A percentile compares a stretch with the other conserved stretches of the same genome.
Conservation (phyloP, 345 rosid species). For the Corymbia maculata region DNA sequence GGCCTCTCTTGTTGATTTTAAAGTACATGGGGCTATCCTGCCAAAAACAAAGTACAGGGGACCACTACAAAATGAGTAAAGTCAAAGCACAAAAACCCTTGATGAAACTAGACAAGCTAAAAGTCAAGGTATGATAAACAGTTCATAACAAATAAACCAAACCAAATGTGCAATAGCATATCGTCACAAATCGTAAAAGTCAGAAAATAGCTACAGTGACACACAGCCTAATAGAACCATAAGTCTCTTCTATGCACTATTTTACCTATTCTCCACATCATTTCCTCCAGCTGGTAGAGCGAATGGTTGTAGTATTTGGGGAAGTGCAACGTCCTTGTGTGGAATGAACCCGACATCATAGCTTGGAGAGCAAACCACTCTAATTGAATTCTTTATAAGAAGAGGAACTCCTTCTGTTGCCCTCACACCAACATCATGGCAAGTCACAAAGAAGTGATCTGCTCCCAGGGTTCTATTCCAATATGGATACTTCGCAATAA, state of each 20-base stretch:
- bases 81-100: background rate
- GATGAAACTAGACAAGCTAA: background rate
- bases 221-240: background rate
- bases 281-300: slow-evolving; percentile 91
- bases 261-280: slow-evolving; percentile 70
- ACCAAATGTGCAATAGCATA: background rate
- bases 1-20: background rate
- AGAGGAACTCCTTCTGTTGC: slow-evolving; percentile 79
- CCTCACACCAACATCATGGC: slow-evolving; percentile 94
- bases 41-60: background rate
- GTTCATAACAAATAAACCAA: background rate
- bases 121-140: background rate
- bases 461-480: slow-evolving; percentile 97
- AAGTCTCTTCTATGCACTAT: background rate
- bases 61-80: background rate
- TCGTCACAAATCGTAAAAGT: background rate
- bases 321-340: slow-evolving; percentile 94
- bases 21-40: background rate
- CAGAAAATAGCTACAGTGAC: background rate
- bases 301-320: slow-evolving; percentile 92
- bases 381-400: slow-evolving; percentile 81
- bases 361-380: slow-evolving; percentile 95
- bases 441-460: slow-evolving; percentile 96
- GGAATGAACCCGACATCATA: slow-evolving; percentile 93
- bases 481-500: slow-evolving; percentile 68